A percentile compares a stretch with the other conserved stretches of the same genome.
Conservation (phyloP, 345 rosid genomes). For the Salix udensis region DNA sequence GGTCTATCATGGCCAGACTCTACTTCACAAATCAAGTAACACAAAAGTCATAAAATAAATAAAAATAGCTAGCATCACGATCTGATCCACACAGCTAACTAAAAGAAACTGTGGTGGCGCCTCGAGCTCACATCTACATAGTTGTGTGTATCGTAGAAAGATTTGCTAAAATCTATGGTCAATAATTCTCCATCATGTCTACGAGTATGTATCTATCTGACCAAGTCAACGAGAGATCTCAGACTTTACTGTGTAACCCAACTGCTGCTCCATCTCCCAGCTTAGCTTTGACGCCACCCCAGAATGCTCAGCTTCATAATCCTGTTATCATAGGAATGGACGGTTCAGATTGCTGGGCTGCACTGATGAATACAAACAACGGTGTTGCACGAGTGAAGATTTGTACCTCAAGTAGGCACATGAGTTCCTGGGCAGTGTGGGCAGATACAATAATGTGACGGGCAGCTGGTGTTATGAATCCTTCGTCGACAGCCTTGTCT, state of each 20-base stretch:
- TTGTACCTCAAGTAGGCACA: conserved; percentile 67
- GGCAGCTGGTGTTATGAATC: conserved; percentile 65
- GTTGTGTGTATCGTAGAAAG: conserved; percentile 11
- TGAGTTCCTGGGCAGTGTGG: conserved; percentile 64
- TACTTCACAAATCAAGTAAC: conserved; percentile 5
- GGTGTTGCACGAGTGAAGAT: background rate
- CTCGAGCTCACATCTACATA: conserved; percentile 23
- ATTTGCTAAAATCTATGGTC: conserved; percentile 9
- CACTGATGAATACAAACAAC: background rate
- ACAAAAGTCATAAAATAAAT: background rate
- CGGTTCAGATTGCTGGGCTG: background rate
- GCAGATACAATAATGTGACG: conserved; percentile 72
- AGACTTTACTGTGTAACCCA: conserved; percentile 45
- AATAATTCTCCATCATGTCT: background rate
- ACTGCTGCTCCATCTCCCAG: conserved; percentile 65
- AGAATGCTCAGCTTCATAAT: conserved; percentile 46
- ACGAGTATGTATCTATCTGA: background rate
- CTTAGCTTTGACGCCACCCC: conserved; percentile 50
- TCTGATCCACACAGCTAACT: conserved; percentile 19
- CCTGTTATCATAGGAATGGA: conserved; percentile 29
- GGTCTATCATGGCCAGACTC: conserved; percentile 12
- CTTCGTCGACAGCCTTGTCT: conserved; percentile 84
- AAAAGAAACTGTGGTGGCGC: conserved; percentile 22
- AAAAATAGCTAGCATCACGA: conserved; percentile 8
- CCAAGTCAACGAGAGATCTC: conserved; percentile 51